Conservation (phyloP, 345 rosid genomes). For the Kandelia obovata region DNA sequence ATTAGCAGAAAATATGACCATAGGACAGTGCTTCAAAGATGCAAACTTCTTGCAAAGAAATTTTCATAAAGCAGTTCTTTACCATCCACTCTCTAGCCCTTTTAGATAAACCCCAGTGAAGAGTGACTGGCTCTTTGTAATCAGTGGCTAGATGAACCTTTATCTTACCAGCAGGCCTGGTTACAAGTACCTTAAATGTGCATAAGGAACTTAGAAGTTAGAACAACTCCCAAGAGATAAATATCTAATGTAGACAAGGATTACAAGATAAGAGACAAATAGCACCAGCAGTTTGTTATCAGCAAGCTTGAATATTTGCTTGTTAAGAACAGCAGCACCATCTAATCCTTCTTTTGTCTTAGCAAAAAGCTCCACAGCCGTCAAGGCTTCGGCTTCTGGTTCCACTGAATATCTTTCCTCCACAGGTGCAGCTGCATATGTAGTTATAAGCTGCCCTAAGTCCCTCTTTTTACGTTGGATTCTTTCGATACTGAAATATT, state of each 20-base stretch:
- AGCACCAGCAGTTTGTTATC: slow-evolving; percentile 68
- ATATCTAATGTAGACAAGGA: not conserved
- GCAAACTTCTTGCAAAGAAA: not conserved
- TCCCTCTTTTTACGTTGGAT: slow-evolving; percentile 81
- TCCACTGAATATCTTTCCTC: slow-evolving; percentile 37
- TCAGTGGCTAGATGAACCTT: slow-evolving; percentile 70
- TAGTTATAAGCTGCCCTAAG: slow-evolving; percentile 55
- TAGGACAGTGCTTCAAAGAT: slow-evolving; percentile 14
- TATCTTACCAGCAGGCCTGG: slow-evolving; percentile 57
- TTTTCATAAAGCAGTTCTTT: slow-evolving; percentile 21
- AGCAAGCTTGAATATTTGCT: slow-evolving; percentile 65
- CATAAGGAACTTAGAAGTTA: slow-evolving; percentile 12
- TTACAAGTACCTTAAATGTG: slow-evolving; percentile 61
- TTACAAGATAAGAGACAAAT: slow-evolving; percentile 4
- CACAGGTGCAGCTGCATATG: slow-evolving; percentile 38
- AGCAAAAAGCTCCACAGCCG: slow-evolving; percentile 55
- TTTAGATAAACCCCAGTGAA: slow-evolving; percentile 96
- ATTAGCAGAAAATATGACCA: slow-evolving; percentile 18
- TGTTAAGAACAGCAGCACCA: slow-evolving; percentile 49
- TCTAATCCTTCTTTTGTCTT: slow-evolving; percentile 53
- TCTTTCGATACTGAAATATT: slow-evolving; percentile 41
- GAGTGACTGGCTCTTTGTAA: slow-evolving; percentile 59
- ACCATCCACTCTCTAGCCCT: slow-evolving; percentile 91
- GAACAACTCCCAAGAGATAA: slow-evolving; percentile 16
- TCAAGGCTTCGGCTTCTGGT: slow-evolving; percentile 52